These are phyloP conservation scores for Penicillium samsonianum DNA, from an alignment of 495 filamentous ascomycete species.

Conservation along the genomic window DNA sequence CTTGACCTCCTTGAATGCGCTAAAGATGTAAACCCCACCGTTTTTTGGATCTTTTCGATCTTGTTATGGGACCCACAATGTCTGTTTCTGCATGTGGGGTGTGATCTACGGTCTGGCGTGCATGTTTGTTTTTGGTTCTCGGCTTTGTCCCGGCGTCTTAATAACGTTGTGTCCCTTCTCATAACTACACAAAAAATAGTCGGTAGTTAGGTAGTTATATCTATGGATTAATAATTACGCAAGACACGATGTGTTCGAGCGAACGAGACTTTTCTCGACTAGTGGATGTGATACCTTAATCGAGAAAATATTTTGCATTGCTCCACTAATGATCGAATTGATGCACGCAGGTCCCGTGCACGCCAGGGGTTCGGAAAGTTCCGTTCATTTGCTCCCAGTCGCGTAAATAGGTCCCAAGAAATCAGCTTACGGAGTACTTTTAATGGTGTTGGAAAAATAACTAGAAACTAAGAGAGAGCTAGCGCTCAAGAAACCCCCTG, in stretches of 20 bases:
- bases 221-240: not conserved
- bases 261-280: not conserved
- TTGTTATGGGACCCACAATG: not conserved
- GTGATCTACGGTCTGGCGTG: not conserved
- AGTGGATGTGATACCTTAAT: not conserved
- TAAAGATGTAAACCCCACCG: not conserved
- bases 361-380: not conserved
- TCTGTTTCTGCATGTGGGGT: not conserved
- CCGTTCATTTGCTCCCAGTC: not conserved
- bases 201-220: too few relatives aligned
- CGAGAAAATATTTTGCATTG: not conserved
- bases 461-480: not conserved
- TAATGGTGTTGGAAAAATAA: not conserved
- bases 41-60: not conserved
- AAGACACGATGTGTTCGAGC: not conserved
- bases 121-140: not conserved
- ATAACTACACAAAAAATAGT: not conserved
- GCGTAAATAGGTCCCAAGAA: not conserved
- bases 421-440: not conserved
- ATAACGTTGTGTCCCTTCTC: not conserved
- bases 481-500: not conserved
- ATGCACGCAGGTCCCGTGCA: not conserved
- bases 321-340: not conserved
- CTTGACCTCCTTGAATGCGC: not conserved
- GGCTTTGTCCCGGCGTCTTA: not conserved